Evolutionary conservation across 1,284 basidiomycete species (phyloP).

Genomic region (Ustilago shanxiensis): DNA sequence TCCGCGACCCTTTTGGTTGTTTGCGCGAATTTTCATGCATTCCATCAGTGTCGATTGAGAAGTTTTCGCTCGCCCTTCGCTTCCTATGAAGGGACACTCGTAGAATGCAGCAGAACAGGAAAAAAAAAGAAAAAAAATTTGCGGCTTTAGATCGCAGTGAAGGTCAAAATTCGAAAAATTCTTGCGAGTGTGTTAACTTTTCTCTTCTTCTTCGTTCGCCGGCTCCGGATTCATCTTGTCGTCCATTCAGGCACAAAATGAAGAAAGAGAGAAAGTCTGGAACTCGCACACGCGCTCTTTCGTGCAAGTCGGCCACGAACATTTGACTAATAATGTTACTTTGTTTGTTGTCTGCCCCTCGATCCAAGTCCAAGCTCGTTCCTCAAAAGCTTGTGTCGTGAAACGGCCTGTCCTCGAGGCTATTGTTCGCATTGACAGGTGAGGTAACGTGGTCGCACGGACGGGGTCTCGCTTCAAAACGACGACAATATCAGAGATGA

Average conservation of each 20-base stretch:
- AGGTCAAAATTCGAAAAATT: slow-evolving; percentile 32
- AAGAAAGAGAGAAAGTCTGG: slow-evolving; percentile 2
- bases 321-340: neutral
- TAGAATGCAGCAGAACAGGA: neutral
- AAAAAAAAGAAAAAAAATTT: slow-evolving; percentile 14
- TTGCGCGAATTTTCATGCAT: slow-evolving; percentile 9
- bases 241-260: neutral
- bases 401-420: too few relatives aligned
- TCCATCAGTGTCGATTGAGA: slow-evolving; percentile 18
- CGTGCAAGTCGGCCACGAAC: neutral
- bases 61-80: neutral
- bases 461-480: neutral
- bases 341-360: neutral
- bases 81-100: neutral
- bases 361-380: neutral
- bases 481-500: neutral
- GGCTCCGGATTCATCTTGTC: neutral
- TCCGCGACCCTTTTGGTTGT: slow-evolving; percentile 10
- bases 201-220: slow-evolving; percentile 1
- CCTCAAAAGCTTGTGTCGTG: neutral
- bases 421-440: too few relatives aligned
- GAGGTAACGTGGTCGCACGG: neutral
- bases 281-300: neutral
- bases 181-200: slow-evolving; percentile 23
- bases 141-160: slow-evolving; percentile 33